phyloP scores from a whole-genome alignment of 208 protist species.

The Strigomonas galati region DNA sequence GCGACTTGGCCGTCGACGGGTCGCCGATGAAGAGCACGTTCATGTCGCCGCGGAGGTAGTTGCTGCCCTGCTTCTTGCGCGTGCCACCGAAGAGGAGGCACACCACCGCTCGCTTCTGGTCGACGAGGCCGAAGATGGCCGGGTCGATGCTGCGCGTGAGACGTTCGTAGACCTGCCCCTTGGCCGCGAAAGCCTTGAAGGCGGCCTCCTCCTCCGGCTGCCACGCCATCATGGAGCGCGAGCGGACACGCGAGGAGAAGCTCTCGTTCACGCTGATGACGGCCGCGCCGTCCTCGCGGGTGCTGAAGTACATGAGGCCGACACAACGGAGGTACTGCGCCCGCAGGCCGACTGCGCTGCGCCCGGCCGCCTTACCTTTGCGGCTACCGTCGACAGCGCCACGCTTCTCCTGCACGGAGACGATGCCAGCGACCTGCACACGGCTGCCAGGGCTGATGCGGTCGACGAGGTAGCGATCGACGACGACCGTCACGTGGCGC shows the following conservation, averaged over 20 bases:
- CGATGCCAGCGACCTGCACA: constrained; percentile 92
- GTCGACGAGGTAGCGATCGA: constrained; percentile 93
- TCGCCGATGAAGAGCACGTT: constrained; percentile 99
- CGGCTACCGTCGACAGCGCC: constrained; percentile 42
- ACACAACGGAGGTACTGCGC: constrained; percentile 87
- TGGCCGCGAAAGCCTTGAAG: constrained; percentile 86
- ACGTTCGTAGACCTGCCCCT: constrained; percentile 91
- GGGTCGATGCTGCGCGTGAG: constrained; percentile 96
- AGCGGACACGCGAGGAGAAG: constrained; percentile 84
- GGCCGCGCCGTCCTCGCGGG: constrained; percentile 9
- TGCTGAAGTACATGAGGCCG: constrained; percentile 79
- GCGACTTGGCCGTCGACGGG: constrained; percentile 99
- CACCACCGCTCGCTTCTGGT: constrained; percentile 96
- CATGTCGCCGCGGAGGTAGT: constrained; percentile 98
- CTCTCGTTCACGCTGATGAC: constrained; percentile 87
- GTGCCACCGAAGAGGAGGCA: constrained; percentile 98
- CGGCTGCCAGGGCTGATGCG: constrained; percentile 95
- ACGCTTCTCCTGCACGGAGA: constrained; percentile 81
- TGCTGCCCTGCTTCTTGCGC: constrained; percentile 96
- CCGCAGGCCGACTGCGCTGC: constrained; percentile 71
- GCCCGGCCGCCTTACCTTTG: constrained; percentile 30
- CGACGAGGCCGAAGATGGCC: constrained; percentile 97
- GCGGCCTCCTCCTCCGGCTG: constrained; percentile 84
- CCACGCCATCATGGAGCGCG: constrained; percentile 73
- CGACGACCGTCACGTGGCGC: constrained; percentile 77